Percentiles rank a stretch among this genome's conserved stretches.
Evolutionary conservation across 306 rosid genomes (phyloP).

Genomic region (Citrullus mucosospermus): DNA sequence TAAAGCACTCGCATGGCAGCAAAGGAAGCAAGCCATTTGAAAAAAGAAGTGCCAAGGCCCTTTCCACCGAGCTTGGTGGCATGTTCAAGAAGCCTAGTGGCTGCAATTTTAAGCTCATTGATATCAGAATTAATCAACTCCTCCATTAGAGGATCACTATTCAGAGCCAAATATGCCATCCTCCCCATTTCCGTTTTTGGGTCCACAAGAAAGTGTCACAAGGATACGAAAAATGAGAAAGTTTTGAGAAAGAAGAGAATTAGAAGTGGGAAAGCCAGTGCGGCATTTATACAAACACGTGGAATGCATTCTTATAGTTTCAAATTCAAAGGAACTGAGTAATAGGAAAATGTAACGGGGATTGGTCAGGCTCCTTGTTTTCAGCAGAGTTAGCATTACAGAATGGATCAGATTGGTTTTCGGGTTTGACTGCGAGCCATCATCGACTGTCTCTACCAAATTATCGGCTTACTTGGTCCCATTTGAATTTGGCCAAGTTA

Average conservation of each 20-base stretch:
- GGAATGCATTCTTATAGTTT: neutral
- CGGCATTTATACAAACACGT: neutral
- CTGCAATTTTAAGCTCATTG: constrained; percentile 32
- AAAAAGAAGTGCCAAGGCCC: constrained; percentile 31
- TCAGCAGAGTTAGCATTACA: neutral
- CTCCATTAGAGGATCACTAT: constrained; percentile 21
- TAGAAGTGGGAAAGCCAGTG: neutral
- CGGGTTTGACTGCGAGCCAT: neutral
- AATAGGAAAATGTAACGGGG: neutral
- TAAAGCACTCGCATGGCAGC: constrained; percentile 36
- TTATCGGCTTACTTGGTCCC: neutral
- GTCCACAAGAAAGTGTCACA: neutral
- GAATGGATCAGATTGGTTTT: neutral
- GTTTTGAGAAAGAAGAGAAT: neutral
- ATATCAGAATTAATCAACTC: constrained; percentile 30
- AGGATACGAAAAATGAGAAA: neutral
- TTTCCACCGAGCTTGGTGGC: constrained; percentile 37
- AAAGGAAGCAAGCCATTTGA: constrained; percentile 49
- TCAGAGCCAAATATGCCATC: constrained; percentile 28
- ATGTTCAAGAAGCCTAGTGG: constrained; percentile 26
- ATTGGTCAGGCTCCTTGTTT: neutral
- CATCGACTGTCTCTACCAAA: neutral
- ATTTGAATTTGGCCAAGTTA: neutral
- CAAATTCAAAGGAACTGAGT: neutral
- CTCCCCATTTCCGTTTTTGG: constrained; percentile 24